phyloP scores from a whole-genome alignment of 1,284 basidiomycete genomes.

The Cryptococcus floricola region DNA sequence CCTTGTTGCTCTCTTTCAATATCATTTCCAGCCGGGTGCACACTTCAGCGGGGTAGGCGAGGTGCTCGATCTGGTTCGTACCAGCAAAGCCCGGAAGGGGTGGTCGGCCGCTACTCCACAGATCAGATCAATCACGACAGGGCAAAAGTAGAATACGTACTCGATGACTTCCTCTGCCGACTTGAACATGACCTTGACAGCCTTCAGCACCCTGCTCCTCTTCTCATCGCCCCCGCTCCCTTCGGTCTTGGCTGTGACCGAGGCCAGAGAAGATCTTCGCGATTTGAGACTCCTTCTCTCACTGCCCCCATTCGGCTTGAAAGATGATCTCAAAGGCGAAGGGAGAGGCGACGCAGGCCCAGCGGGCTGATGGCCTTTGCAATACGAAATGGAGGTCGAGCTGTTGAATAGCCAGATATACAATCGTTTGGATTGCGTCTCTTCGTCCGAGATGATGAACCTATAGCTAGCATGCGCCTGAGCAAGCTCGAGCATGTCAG shows the following conservation, averaged over 20 bases:
- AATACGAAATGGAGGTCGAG: conserved; percentile 68
- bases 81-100: conserved; percentile 23
- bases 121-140: neutral
- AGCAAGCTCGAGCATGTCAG: conserved; percentile 80
- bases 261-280: conserved; percentile 3
- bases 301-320: neutral
- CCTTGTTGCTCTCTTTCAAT: conserved; percentile 26
- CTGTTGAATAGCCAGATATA: conserved; percentile 88
- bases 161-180: conserved; percentile 14
- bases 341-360: conserved; percentile 6
- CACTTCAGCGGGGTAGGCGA: conserved; percentile 33
- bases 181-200: conserved; percentile 39
- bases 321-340: conserved; percentile 2
- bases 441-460: conserved; percentile 77
- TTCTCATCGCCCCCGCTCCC: conserved; percentile 3
- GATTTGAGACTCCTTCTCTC: neutral
- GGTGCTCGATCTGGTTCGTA: conserved; percentile 29
- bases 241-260: conserved; percentile 5
- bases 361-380: conserved; percentile 4
- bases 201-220: conserved; percentile 18
- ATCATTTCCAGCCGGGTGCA: conserved; percentile 25
- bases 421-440: conserved; percentile 57
- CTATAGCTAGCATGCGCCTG: conserved; percentile 85
- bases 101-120: neutral
- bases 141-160: conserved; percentile 2